A percentile compares a stretch with the other conserved stretches of the same genome.
These are phyloP conservation scores for Protea cynaroides DNA, from an alignment of 164 flowering plant species.

Conservation along the genomic window DNA sequence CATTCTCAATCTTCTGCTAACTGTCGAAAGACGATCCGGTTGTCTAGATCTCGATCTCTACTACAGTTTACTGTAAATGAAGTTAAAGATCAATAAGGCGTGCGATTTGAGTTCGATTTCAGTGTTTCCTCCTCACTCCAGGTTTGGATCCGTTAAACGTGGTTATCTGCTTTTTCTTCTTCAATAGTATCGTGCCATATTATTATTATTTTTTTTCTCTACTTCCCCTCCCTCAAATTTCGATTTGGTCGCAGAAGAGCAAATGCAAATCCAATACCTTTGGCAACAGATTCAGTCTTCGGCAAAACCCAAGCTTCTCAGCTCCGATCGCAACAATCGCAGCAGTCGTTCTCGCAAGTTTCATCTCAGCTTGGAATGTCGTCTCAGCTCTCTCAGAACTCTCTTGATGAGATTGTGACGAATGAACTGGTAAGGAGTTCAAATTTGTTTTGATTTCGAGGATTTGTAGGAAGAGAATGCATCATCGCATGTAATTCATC, in stretches of 20 bases:
- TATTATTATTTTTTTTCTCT: no score
- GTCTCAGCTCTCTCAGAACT: constrained; percentile 82
- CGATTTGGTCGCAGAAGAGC: constrained; percentile 34
- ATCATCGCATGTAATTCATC: neutral
- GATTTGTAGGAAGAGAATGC: neutral
- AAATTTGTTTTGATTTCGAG: neutral
- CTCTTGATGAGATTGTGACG: constrained; percentile 48
- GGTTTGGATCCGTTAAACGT: constrained; percentile 25
- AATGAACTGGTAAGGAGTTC: constrained; percentile 48
- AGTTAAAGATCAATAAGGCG: constrained; percentile 66
- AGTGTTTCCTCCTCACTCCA: constrained; percentile 78
- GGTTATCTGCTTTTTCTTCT: neutral
- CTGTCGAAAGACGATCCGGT: no score
- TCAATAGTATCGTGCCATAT: no score
- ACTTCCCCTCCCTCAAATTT: no score
- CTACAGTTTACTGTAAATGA: constrained; percentile 14
- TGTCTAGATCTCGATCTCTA: no score
- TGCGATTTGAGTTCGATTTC: constrained; percentile 89
- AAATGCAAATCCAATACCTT: constrained; percentile 25
- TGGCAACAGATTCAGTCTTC: constrained; percentile 33
- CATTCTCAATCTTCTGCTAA: no score
- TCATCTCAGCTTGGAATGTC: constrained; percentile 59
- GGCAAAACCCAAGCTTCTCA: constrained; percentile 44
- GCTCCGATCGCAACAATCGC: constrained; percentile 57
- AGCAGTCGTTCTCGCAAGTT: constrained; percentile 77